Percentiles rank a stretch among this genome's conserved stretches.
phyloP scores from a whole-genome alignment of 176 grass and related monocot species.

The Calamus simplicifolius region DNA sequence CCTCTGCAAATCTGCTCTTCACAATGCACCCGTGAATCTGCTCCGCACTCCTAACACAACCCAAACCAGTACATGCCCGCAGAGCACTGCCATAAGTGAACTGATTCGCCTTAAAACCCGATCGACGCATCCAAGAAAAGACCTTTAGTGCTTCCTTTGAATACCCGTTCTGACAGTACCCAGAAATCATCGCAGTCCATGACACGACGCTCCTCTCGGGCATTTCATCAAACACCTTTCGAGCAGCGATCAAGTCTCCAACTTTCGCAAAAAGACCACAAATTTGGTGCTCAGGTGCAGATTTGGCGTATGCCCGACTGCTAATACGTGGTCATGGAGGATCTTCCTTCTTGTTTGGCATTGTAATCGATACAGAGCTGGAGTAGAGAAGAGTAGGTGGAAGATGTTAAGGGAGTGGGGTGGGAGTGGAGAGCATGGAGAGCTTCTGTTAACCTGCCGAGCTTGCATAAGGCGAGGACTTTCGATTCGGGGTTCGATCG shows the following conservation, averaged over 20 bases:
- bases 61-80: slow-evolving; percentile 21
- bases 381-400: slow-evolving; percentile 43
- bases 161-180: slow-evolving; percentile 33
- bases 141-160: slow-evolving; percentile 42
- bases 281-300: slow-evolving; percentile 58
- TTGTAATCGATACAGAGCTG: slow-evolving; percentile 40
- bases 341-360: slow-evolving; percentile 29
- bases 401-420: neutral
- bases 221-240: slow-evolving; percentile 61
- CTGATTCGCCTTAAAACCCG: slow-evolving; percentile 41
- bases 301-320: slow-evolving; percentile 9
- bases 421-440: slow-evolving; percentile 4
- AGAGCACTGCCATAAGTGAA: slow-evolving; percentile 58
- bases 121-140: slow-evolving; percentile 36
- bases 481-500: neutral
- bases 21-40: slow-evolving; percentile 52
- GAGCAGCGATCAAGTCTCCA: slow-evolving; percentile 23
- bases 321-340: slow-evolving; percentile 24
- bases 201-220: slow-evolving; percentile 50
- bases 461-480: slow-evolving; percentile 9
- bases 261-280: slow-evolving; percentile 42
- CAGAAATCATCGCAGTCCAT: slow-evolving; percentile 73
- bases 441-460: slow-evolving; percentile 17
- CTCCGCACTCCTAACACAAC: slow-evolving; percentile 41
- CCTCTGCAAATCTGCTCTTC: slow-evolving; percentile 47